phyloP scores from a whole-genome alignment of 768 basidiomycete species.

The Lactifluus subvellereus region DNA sequence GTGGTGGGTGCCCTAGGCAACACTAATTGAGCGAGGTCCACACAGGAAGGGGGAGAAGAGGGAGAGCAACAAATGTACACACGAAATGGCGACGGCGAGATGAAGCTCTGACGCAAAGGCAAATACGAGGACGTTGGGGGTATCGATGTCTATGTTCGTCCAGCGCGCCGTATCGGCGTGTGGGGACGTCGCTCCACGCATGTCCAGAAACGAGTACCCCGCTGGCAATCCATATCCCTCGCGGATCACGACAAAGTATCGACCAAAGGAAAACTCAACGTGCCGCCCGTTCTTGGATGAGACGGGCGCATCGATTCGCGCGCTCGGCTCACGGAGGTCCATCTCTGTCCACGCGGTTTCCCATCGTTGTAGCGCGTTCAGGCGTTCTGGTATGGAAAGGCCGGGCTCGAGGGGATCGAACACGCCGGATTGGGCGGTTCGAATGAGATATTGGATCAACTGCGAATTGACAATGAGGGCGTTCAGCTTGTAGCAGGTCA shows the following conservation, averaged over 20 bases:
- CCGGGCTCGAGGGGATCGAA: conserved; percentile 10
- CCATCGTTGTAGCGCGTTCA: background rate
- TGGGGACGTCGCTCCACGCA: background rate
- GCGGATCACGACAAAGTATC: conserved; percentile 11
- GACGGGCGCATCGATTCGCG: background rate
- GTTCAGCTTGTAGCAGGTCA: background rate
- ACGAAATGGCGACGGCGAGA: conserved; percentile 14
- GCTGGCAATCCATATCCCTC: conserved; percentile 9
- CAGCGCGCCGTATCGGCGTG: conserved; percentile 1
- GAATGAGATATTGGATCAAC: conserved; percentile 2
- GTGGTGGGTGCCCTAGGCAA: conserved; percentile 3
- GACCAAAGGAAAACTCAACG: conserved; percentile 12
- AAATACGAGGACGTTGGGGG: conserved; percentile 11
- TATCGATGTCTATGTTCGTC: conserved; percentile 11
- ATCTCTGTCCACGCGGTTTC: background rate
- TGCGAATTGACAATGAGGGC: background rate
- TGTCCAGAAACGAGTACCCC: conserved; percentile 12
- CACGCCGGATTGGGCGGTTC: conserved; percentile 16
- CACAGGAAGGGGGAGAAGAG: background rate
- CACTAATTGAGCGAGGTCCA: background rate
- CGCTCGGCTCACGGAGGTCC: background rate
- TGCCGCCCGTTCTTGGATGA: background rate
- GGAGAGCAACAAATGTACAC: background rate
- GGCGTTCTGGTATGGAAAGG: conserved; percentile 4
- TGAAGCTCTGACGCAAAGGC: conserved; percentile 16